A percentile compares a stretch with the other conserved stretches of the same genome.
Conservation (phyloP, 441 rosid species). For the Lepidium campestre region DNA sequence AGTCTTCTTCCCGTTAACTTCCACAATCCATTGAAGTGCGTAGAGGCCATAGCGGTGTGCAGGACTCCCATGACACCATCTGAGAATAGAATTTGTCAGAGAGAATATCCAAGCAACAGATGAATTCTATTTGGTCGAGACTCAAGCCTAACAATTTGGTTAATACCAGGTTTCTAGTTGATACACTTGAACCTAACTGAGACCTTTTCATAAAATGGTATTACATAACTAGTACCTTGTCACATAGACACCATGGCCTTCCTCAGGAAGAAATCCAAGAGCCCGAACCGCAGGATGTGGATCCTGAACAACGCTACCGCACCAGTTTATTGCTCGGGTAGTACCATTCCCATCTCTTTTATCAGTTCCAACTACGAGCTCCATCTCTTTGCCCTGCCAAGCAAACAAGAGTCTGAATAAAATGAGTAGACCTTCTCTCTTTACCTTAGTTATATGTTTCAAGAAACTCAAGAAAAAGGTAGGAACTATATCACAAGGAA, state of each 20-base stretch:
- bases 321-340: slow-evolving; percentile 82
- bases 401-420: slow-evolving; percentile 17
- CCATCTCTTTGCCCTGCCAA: slow-evolving; percentile 75
- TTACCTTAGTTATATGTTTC: neutral
- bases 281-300: slow-evolving; percentile 96
- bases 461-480: neutral
- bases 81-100: slow-evolving; percentile 25
- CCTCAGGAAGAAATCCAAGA: slow-evolving; percentile 97
- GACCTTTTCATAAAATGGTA: neutral
- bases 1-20: slow-evolving; percentile 77
- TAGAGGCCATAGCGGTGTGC: slow-evolving; percentile 83
- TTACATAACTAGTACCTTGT: slow-evolving; percentile 47
- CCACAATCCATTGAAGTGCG: slow-evolving; percentile 94
- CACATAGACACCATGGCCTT: slow-evolving; percentile 98
- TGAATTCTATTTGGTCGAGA: neutral
- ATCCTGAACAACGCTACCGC: slow-evolving; percentile 92
- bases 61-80: slow-evolving; percentile 95
- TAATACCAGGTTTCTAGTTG: neutral
- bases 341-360: slow-evolving; percentile 93
- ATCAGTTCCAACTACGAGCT: slow-evolving; percentile 83
- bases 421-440: slow-evolving; percentile 6
- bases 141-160: neutral
- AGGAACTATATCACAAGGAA: slow-evolving; percentile 1
- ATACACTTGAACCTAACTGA: neutral
- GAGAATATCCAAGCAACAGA: neutral